phyloP scores from a whole-genome alignment of 805 yeast genomes.

The Diddensiella transvaalensis region DNA sequence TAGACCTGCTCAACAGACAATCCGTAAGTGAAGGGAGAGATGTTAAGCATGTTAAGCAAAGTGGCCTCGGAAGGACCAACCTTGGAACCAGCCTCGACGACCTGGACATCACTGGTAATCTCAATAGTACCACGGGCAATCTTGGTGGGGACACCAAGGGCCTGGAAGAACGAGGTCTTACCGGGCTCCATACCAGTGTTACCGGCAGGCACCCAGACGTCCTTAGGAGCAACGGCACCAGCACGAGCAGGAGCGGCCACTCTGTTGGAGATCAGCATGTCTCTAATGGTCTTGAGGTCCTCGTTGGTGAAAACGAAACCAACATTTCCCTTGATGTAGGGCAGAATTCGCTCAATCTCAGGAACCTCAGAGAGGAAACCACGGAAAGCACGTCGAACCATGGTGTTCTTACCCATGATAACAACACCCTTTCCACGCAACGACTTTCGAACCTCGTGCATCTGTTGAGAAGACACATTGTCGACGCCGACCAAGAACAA shows the following conservation, averaged over 20 bases:
- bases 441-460: conserved; percentile 98
- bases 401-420: conserved; percentile 99
- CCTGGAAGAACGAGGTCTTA: conserved; percentile 99
- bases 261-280: conserved; percentile 80
- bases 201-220: conserved; percentile 97
- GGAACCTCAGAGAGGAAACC: conserved; percentile 91
- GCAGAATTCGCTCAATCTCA: conserved; percentile 91
- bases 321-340: conserved; percentile 95
- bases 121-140: conserved; percentile 99
- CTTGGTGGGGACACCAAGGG: conserved; percentile 99
- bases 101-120: conserved; percentile 95
- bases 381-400: conserved; percentile 99
- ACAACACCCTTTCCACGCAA: conserved; percentile 94
- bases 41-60: conserved; percentile 98
- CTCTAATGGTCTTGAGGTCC: conserved; percentile 91
- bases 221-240: conserved; percentile 98
- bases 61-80: conserved; percentile 99
- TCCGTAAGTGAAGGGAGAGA: conserved; percentile 99
- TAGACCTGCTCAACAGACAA: conserved; percentile 93
- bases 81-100: conserved; percentile 77
- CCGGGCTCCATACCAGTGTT: conserved; percentile 99
- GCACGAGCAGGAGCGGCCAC: conserved; percentile 99
- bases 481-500: conserved; percentile 99
- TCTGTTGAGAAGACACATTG: conserved; percentile 99
- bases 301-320: conserved; percentile 99